Evolutionary conservation across 2,329 filamentous ascomycete genomes (phyloP), one percentile per base, ranked within the genome.

Genomic region (Niveomyces coronatus): DNA sequence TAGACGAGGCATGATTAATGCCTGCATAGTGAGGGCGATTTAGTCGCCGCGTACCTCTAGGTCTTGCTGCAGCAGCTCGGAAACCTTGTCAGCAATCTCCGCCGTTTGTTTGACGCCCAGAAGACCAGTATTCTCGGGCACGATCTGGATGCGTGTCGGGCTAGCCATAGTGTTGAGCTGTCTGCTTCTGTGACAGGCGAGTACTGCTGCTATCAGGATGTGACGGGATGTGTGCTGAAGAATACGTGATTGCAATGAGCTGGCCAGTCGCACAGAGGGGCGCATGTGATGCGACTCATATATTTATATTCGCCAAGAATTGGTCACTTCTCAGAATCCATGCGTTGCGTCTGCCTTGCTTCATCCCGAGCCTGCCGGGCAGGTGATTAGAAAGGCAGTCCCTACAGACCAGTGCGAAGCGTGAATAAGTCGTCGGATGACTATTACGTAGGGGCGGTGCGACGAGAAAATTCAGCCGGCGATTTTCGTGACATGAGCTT

Each of bases 21-120:
- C 6, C 14, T 40, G 6, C 9, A 27, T 18, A 13, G 35, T 16
- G 9, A n/a, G 9, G n/a, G n/a, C n/a, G n/a, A n/a, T n/a, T n/a
- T n/a, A n/a, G n/a, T n/a, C n/a, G n/a, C n/a, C n/a, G n/a, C 52
- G 22, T 48, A 70, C 64, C 61, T 77, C 73, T 46, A 91, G 70
- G 51, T 94, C 87, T 41, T 78, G 64, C 53, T 94, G 84, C 14
- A 95, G 62, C 4, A 94, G 60, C 45, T 82, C 66, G 4, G 77
- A 80, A 1, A 73, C 68, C 42, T 66, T 78, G 27, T 64, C 61
- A 0, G 85, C 82, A 0, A 78, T 70, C 23, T 76, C 75, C 3
- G 71, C 59, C 3, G 64, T 71, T 53, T 74, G 60, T 44, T 63
- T 44, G 54, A 65, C 41, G 7, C 56, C 56, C 46, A 69, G 61